Percentiles rank a stretch among this genome's conserved stretches.
Evolutionary conservation across 2,329 filamentous ascomycete species (phyloP).

Genomic region (Cladosporium sp.): DNA sequence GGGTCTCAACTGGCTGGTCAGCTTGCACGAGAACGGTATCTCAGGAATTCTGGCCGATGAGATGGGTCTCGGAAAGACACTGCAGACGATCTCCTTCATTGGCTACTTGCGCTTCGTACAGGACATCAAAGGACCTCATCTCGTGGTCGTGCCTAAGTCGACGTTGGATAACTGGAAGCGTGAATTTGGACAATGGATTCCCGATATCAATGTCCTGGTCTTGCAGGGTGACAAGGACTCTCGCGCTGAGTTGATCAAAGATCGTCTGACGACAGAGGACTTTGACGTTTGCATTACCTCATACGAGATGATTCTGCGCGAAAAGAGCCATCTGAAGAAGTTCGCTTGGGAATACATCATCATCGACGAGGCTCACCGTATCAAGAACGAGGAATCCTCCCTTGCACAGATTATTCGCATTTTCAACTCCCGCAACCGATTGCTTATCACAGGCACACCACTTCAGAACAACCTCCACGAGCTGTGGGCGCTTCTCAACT

Average conservation of each 20-base stretch:
- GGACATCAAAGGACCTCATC: conserved; percentile 83
- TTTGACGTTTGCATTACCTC: conserved; percentile 98
- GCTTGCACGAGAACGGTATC: conserved; percentile 96
- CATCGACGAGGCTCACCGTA: conserved; percentile 95
- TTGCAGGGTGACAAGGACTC: conserved; percentile 95
- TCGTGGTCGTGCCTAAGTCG: conserved; percentile 91
- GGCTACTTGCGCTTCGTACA: conserved; percentile 90
- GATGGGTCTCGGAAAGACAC: conserved; percentile 96
- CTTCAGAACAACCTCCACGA: conserved; percentile 98
- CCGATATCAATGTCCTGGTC: conserved; percentile 89
- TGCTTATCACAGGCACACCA: conserved; percentile 94
- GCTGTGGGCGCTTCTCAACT: conserved; percentile 95
- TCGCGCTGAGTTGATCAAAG: conserved; percentile 79
- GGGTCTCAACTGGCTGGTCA: conserved; percentile 96
- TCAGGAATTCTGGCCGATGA: conserved; percentile 96
- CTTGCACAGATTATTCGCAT: conserved; percentile 93
- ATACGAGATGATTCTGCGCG: conserved; percentile 97
- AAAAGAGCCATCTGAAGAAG: conserved; percentile 92
- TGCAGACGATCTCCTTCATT: conserved; percentile 95
- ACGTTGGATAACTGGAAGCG: conserved; percentile 98
- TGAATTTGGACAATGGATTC: conserved; percentile 91
- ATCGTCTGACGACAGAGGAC: conserved; percentile 85
- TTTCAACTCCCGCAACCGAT: conserved; percentile 90
- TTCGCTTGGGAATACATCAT: conserved; percentile 99
- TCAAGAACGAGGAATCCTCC: conserved; percentile 99